These are phyloP conservation scores for Ceratocystis cacaofunesta DNA, from an alignment of 2,329 filamentous ascomycete species.

Conservation along the genomic window DNA sequence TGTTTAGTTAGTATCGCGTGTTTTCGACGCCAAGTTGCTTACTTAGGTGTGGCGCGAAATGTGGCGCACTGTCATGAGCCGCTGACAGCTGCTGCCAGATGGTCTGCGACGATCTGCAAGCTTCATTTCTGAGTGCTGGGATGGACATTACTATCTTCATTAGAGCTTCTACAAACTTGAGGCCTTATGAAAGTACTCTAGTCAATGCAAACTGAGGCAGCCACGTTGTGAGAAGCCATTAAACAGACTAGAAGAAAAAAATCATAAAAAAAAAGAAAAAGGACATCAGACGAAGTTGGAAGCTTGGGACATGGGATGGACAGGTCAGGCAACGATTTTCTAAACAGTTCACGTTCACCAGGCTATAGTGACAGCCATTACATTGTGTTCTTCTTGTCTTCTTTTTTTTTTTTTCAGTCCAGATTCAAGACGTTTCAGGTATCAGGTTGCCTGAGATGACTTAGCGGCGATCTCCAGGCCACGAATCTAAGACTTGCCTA, in stretches of 20 bases:
- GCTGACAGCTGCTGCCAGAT: too few species aligned
- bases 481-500: background rate
- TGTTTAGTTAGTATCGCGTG: too few species aligned
- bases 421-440: constrained; percentile 1
- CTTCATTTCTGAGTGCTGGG: background rate
- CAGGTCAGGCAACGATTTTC: background rate
- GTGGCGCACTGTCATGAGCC: too few species aligned
- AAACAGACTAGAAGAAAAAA: background rate
- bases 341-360: background rate
- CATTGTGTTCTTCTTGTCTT: background rate
- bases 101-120: too few species aligned
- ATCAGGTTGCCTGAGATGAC: background rate
- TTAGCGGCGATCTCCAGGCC: constrained; percentile 3
- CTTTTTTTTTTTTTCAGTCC: background rate
- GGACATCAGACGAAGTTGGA: background rate
- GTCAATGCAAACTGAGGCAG: background rate
- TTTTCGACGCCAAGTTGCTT: too few species aligned
- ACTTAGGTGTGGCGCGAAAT: too few species aligned
- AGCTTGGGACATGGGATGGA: background rate
- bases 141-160: background rate
- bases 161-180: background rate
- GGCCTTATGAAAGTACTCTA: background rate
- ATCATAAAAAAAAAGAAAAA: background rate
- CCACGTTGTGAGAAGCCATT: background rate
- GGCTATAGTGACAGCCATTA: background rate